These are phyloP conservation scores for Coffea canephora DNA, from an alignment of 257 asterid genomes.

Conservation along the genomic window DNA sequence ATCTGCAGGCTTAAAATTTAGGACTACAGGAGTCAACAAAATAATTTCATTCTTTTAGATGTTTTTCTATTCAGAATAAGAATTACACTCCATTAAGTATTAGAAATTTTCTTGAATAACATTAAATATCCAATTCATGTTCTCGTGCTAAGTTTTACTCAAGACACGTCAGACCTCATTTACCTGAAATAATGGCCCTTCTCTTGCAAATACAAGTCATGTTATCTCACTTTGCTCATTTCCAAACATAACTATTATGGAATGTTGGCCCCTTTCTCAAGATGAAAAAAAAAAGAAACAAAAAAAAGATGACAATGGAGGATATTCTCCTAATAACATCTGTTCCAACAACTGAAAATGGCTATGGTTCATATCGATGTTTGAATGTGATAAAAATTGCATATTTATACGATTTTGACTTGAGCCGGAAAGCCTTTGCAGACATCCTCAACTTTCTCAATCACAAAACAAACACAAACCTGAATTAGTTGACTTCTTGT, in stretches of 20 bases:
- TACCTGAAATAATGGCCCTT: not conserved
- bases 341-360: not conserved
- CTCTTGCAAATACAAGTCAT: not conserved
- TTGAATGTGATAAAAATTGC: not conserved
- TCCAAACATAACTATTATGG: not conserved
- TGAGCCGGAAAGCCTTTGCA: not conserved
- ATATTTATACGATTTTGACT: not conserved
- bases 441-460: not conserved
- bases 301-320: not conserved
- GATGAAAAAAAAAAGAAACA: not conserved
- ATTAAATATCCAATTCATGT: too few relatives aligned
- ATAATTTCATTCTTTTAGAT: too few relatives aligned
- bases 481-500: not conserved
- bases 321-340: not conserved
- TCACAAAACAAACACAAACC: not conserved
- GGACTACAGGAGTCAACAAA: too few relatives aligned
- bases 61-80: not conserved
- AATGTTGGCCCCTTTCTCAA: not conserved
- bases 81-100: too few relatives aligned
- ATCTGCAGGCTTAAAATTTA: not conserved
- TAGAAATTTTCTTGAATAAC: not conserved
- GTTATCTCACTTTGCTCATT: not conserved
- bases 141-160: not conserved
- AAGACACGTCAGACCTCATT: too few relatives aligned
- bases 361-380: not conserved